Conservation (phyloP, 2,329 filamentous ascomycete genomes). For the Alternaria sp. region DNA sequence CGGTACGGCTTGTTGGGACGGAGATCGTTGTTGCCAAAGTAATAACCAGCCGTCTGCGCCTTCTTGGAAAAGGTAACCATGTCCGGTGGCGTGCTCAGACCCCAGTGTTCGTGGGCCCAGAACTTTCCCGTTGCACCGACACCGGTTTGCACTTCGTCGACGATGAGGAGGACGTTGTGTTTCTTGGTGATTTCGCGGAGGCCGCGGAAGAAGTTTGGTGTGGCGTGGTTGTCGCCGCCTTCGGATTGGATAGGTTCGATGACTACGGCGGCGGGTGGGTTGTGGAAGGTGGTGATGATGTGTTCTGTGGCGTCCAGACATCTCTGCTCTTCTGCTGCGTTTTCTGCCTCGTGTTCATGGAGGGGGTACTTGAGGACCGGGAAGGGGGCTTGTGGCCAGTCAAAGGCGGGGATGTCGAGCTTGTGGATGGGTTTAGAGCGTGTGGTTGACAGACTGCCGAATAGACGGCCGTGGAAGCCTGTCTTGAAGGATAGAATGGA, state of each 20-base stretch:
- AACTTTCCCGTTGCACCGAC: slow-evolving; percentile 93
- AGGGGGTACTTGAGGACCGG: slow-evolving; percentile 87
- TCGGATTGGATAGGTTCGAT: slow-evolving; percentile 94
- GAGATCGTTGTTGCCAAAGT: slow-evolving; percentile 81
- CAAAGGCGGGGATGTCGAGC: slow-evolving; percentile 91
- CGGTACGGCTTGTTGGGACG: slow-evolving; percentile 92
- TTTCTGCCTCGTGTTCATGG: slow-evolving; percentile 79
- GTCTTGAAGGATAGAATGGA: slow-evolving; percentile 90
- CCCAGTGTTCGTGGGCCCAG: slow-evolving; percentile 98
- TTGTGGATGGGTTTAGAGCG: slow-evolving; percentile 95
- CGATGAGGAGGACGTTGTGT: slow-evolving; percentile 83
- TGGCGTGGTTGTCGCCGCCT: slow-evolving; percentile 94
- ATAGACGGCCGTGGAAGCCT: slow-evolving; percentile 89
- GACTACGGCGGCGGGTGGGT: slow-evolving; percentile 81
- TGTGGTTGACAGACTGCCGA: slow-evolving; percentile 86
- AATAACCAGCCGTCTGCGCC: slow-evolving; percentile 92
- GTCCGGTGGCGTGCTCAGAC: slow-evolving; percentile 79
- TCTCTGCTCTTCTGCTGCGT: slow-evolving; percentile 80
- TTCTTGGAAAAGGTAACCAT: slow-evolving; percentile 98
- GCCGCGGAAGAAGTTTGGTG: slow-evolving; percentile 84
- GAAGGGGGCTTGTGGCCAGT: slow-evolving; percentile 93
- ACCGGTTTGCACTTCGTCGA: slow-evolving; percentile 94
- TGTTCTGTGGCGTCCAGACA: slow-evolving; percentile 85
- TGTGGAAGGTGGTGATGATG: slow-evolving; percentile 79
- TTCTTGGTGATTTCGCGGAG: slow-evolving; percentile 81